Conservation (phyloP, 805 yeast species). For the Metschnikowia aberdeeniae region DNA sequence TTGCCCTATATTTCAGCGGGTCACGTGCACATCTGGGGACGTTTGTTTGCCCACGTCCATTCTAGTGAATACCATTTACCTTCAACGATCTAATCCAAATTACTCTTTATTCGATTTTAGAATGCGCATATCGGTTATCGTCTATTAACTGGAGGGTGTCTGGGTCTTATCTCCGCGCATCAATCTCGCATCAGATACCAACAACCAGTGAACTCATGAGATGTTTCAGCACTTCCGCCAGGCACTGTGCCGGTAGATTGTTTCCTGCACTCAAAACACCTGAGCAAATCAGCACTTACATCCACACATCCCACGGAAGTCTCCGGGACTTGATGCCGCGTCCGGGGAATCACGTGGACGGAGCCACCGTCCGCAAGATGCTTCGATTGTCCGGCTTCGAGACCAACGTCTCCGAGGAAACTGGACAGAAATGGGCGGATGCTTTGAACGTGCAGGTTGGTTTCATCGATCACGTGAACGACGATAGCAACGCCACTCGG, state of each 20-base stretch:
- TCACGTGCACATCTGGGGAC: neutral
- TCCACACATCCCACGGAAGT: constrained; percentile 11
- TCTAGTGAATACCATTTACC: too few relatives aligned
- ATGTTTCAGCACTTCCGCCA: constrained; percentile 1
- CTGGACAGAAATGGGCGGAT: constrained; percentile 26
- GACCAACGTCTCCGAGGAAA: constrained; percentile 20
- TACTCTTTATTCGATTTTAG: neutral
- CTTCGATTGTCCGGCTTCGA: constrained; percentile 49
- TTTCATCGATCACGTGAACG: constrained; percentile 43
- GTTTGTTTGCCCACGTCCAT: too few relatives aligned
- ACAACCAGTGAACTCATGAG: constrained; percentile 3
- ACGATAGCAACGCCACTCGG: constrained; percentile 15
- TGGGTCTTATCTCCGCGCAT: neutral
- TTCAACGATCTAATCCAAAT: too few relatives aligned
- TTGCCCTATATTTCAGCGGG: neutral
- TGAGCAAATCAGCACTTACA: constrained; percentile 7
- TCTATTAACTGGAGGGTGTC: neutral
- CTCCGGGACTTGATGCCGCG: constrained; percentile 16
- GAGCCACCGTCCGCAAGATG: constrained; percentile 26
- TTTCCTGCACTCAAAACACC: constrained; percentile 6
- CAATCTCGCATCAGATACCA: neutral
- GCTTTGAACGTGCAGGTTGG: constrained; percentile 45
- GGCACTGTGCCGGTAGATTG: constrained; percentile 2
- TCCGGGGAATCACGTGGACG: constrained; percentile 15
- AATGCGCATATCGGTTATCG: neutral